Evolutionary conservation across 345 rosid species (phyloP).

Genomic region (Citrus australasica): DNA sequence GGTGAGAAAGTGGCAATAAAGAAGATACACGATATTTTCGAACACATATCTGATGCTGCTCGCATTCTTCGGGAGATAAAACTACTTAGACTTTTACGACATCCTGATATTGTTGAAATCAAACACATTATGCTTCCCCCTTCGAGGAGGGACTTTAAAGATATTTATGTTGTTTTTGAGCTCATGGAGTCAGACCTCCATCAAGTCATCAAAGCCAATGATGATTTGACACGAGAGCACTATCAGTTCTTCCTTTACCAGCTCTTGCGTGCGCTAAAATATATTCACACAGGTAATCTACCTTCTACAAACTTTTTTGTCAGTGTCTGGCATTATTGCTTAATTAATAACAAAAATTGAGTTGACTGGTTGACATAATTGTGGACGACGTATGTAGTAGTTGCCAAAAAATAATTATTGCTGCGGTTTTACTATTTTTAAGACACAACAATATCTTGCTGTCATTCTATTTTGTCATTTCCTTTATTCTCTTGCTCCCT

Average conservation of each 20-base stretch:
- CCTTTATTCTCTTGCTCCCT: not conserved
- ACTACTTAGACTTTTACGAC: constrained; percentile 75
- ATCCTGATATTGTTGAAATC: constrained; percentile 93
- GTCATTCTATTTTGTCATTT: not conserved
- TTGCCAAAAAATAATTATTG: not conserved
- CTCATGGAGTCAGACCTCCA: constrained; percentile 97
- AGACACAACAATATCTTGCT: not conserved
- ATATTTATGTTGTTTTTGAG: constrained; percentile 95
- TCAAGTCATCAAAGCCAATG: constrained; percentile 96
- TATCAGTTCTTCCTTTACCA: constrained; percentile 94
- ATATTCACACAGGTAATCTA: constrained; percentile 82
- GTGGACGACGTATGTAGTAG: not conserved
- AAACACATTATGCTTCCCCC: constrained; percentile 97
- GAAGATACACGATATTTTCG: constrained; percentile 85
- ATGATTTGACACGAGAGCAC: constrained; percentile 91
- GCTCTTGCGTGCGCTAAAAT: constrained; percentile 86
- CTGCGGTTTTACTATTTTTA: not conserved
- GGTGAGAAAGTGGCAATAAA: constrained; percentile 90
- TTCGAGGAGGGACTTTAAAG: constrained; percentile 86
- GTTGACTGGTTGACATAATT: not conserved
- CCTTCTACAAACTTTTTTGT: not conserved
- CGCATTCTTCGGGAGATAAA: constrained; percentile 91
- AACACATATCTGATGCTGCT: constrained; percentile 89
- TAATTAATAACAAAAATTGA: not conserved
- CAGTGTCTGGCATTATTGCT: not conserved